A percentile compares a stretch with the other conserved stretches of the same genome.
phyloP scores from a whole-genome alignment of 768 basidiomycete genomes.

The Termitomyces sp. region DNA sequence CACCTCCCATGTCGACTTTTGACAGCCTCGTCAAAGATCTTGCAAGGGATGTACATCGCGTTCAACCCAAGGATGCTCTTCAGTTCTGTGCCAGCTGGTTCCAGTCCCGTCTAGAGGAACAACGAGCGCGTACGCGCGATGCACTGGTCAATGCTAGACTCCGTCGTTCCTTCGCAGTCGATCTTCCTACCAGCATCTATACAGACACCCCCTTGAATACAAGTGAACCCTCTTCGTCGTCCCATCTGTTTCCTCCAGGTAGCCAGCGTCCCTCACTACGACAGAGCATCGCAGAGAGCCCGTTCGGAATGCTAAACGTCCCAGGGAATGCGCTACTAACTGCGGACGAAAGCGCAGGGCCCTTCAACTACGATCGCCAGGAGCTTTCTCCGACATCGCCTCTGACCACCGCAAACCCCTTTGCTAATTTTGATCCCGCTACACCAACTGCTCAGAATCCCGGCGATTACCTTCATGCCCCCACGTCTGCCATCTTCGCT shows the following conservation, averaged over 20 bases:
- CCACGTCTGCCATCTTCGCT: constrained; percentile 75
- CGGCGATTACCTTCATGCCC: constrained; percentile 68
- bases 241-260: constrained; percentile 49
- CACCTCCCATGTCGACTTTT: constrained; percentile 59
- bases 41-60: constrained; percentile 79
- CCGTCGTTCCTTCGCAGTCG: constrained; percentile 40
- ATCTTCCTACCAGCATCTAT: constrained; percentile 55
- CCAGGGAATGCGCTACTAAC: constrained; percentile 75
- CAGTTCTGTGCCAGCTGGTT: constrained; percentile 97
- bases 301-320: constrained; percentile 76
- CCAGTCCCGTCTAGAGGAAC: constrained; percentile 80
- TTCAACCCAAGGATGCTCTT: constrained; percentile 84
- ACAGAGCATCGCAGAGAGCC: constrained; percentile 53
- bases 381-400: constrained; percentile 61
- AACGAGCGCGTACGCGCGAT: constrained; percentile 70
- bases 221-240: constrained; percentile 32
- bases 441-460: constrained; percentile 44
- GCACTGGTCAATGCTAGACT: constrained; percentile 50
- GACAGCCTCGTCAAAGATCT: constrained; percentile 79
- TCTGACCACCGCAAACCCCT: constrained; percentile 45
- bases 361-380: constrained; percentile 54
- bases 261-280: constrained; percentile 47
- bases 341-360: constrained; percentile 46
- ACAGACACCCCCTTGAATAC: constrained; percentile 40
- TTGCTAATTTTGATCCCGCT: constrained; percentile 44